Base-by-base conservation (phyloP, 306 rosid species). In the Cucurbita pepo region DNA sequence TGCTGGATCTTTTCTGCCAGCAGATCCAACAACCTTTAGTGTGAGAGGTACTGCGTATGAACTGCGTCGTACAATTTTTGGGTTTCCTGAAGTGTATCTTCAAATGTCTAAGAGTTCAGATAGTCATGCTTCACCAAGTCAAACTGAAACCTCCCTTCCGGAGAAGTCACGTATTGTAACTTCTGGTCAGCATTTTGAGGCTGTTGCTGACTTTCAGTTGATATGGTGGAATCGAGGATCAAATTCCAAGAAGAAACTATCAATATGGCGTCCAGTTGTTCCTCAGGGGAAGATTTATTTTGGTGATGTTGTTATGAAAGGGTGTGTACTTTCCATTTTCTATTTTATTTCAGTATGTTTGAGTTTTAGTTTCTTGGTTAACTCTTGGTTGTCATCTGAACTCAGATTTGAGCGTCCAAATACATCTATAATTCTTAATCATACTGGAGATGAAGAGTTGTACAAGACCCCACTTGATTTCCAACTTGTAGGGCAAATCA, bases 191-290 rank as follows among this genome's bases (percentile, higher is more conserved):
- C 89, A 73, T 74, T 85, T 70, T 50, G 95, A 94, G 81, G 85
- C 92, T 80, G 96, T 94, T 58, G 96, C 95, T 75, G 84, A 87
- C 79, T 94, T 90, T 83, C 87, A 62, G 51, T 81, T 89, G 84
- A 85, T 94, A 77, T 94, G 98, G 97, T 94, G 96, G 96, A 90
- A 90, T 74, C 92, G 82, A 67, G 95, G 95, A 15, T 81, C 85
- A 74, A 86, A 81, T 83, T 73, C 95, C 13, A 86, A 91, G 80
- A 94, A 91, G 74, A 80, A 71, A 75, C 57, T 94, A 56, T 94
- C 98, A 61, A 84, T 94, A 71, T 94, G 98, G 98, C 97, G 98
- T 64, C 98, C 98, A 38, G 81, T 81, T 74, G 90, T 94, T 45
- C 95, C 95, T 3, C 82, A 45, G 73, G 95, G 97, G 75, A 94